These are phyloP conservation scores for Lasiodiplodia gonubiensis DNA, from an alignment of 2,329 filamentous ascomycete genomes.

Conservation along the genomic window DNA sequence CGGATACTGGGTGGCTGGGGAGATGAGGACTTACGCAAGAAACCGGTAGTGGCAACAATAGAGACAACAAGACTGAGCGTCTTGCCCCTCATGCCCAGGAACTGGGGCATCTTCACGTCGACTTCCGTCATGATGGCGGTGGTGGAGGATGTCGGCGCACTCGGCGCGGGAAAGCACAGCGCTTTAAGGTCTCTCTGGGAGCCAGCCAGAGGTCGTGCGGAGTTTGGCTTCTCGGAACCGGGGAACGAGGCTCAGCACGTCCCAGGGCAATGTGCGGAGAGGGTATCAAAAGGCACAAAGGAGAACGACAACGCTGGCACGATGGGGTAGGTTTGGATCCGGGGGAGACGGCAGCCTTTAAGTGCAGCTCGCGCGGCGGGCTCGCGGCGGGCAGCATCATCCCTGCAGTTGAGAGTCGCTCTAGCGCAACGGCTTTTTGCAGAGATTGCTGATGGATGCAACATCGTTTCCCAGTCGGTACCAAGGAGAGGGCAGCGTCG, in stretches of 20 bases:
- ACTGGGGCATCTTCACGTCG: slow-evolving; percentile 46
- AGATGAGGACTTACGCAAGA: slow-evolving; percentile 50
- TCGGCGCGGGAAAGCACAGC: neutral
- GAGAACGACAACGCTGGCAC: slow-evolving; percentile 10
- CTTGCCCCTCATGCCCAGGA: slow-evolving; percentile 64
- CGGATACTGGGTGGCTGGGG: no score
- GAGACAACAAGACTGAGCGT: slow-evolving; percentile 64
- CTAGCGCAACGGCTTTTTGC: slow-evolving; percentile 28
- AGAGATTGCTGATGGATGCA: slow-evolving; percentile 28
- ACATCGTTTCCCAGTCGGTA: slow-evolving; percentile 31
- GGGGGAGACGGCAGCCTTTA: slow-evolving; percentile 22
- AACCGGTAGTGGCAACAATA: slow-evolving; percentile 67
- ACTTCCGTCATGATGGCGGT: slow-evolving; percentile 35
- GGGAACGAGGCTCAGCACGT: slow-evolving; percentile 22
- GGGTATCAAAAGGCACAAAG: neutral
- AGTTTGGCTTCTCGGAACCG: slow-evolving; percentile 6
- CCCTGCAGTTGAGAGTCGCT: slow-evolving; percentile 6
- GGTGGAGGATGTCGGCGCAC: neutral
- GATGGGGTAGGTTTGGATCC: slow-evolving; percentile 18
- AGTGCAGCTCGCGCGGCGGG: neutral
- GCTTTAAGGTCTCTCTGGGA: neutral
- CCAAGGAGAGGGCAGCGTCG: neutral
- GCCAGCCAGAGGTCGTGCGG: slow-evolving; percentile 24
- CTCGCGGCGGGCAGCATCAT: slow-evolving; percentile 10
- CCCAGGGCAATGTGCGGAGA: neutral